Percentiles rank a stretch among this genome's conserved stretches.
These are phyloP conservation scores for Metschnikowia santaceciliae DNA, from an alignment of 805 yeast species.

Conservation along the genomic window DNA sequence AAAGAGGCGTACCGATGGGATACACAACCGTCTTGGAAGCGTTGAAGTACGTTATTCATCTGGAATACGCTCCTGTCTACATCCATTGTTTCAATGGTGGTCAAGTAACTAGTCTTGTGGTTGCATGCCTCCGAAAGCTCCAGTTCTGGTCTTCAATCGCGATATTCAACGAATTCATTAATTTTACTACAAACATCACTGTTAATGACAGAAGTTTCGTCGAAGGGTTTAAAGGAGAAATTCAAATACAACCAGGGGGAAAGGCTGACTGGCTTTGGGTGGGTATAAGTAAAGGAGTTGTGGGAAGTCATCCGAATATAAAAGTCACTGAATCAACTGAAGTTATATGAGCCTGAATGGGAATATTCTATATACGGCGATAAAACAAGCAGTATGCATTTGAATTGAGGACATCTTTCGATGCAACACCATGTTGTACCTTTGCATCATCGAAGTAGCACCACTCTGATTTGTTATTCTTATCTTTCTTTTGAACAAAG, in stretches of 20 bases:
- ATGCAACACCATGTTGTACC: conserved; percentile 50
- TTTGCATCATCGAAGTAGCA: conserved; percentile 77
- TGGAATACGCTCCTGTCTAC: conserved; percentile 64
- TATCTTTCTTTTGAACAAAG: conserved; percentile 56
- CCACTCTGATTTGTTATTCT: conserved; percentile 58
- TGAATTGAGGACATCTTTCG: conserved; percentile 54
- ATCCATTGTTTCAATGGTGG: conserved; percentile 90
- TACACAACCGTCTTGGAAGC: conserved; percentile 57
- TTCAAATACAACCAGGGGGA: conserved; percentile 42
- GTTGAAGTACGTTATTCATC: conserved; percentile 58
- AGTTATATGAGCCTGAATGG: not conserved
- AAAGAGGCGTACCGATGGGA: conserved; percentile 78
- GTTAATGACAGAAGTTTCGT: conserved; percentile 81
- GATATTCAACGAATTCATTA: conserved; percentile 78
- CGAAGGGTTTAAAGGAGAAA: conserved; percentile 68
- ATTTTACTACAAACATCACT: conserved; percentile 72
- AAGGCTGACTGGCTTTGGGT: conserved; percentile 64
- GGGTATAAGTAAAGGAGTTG: conserved; percentile 56
- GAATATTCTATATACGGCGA: conserved; percentile 34
- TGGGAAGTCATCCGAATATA: conserved; percentile 53
- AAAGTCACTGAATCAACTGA: conserved; percentile 25
- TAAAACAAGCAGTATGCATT: conserved; percentile 86
- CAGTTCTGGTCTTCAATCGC: conserved; percentile 89
- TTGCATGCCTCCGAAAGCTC: conserved; percentile 81
- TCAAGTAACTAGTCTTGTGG: conserved; percentile 73